Conservation (phyloP, 768 basidiomycete genomes). For the Mycena haematopus region DNA sequence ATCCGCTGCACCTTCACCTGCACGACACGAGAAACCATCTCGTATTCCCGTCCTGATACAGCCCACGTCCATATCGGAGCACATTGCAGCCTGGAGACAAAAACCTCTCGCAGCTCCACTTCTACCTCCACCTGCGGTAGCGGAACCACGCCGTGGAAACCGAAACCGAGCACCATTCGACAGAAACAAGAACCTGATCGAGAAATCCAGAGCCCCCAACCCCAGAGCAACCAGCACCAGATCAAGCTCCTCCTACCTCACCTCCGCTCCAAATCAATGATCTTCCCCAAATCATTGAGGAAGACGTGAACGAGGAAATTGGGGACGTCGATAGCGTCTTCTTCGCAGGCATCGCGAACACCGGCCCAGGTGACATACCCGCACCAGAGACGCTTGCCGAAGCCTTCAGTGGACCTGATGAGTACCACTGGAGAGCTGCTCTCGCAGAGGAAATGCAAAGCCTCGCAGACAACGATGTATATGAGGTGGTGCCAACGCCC, state of each 20-base stretch:
- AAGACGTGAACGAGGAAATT: neutral
- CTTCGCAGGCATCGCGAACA: neutral
- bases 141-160: neutral
- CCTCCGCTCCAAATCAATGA: neutral
- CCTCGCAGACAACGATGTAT: neutral
- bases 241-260: neutral
- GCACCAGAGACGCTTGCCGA: neutral
- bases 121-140: neutral
- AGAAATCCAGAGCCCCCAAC: neutral
- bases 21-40: neutral
- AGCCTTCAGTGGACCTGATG: neutral
- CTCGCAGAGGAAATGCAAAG: neutral
- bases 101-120: no score
- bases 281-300: neutral
- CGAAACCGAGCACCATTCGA: neutral
- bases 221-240: neutral
- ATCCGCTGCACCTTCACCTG: no score
- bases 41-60: neutral
- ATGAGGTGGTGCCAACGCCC: neutral
- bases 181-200: neutral
- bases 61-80: neutral
- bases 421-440: neutral
- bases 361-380: neutral
- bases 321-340: neutral
- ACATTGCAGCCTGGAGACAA: neutral